These are phyloP conservation scores for Saccharomyces uvarum DNA, from an alignment of 1,139 yeast species.

Conservation along the genomic window DNA sequence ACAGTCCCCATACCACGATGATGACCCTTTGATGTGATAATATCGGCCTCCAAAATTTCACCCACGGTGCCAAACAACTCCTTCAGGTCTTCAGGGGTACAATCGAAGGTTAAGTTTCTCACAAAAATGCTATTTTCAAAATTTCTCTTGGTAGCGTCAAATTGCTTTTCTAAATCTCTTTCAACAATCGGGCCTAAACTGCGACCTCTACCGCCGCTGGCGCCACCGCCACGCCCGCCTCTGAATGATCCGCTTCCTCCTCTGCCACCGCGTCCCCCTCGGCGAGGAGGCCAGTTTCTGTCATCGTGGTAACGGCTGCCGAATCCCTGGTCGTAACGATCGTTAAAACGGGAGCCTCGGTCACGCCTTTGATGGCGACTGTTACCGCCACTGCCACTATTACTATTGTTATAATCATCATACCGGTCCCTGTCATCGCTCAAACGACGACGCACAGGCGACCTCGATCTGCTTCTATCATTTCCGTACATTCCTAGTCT, in stretches of 20 bases:
- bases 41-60: conserved; percentile 70
- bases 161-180: conserved; percentile 11
- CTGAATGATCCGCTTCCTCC: conserved; percentile 14
- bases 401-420: conserved; percentile 12
- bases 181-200: conserved; percentile 12
- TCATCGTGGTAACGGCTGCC: conserved; percentile 1
- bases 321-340: conserved; percentile 12
- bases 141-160: conserved; percentile 44
- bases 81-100: conserved; percentile 49
- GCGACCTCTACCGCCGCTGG: conserved; percentile 23
- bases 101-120: conserved; percentile 60
- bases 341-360: conserved; percentile 13
- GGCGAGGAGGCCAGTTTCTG: conserved; percentile 4
- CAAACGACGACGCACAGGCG: conserved; percentile 21
- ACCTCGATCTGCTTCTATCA: conserved; percentile 24
- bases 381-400: conserved; percentile 24
- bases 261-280: conserved; percentile 28
- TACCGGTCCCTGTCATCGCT: conserved; percentile 14
- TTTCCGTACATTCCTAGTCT: conserved; percentile 5
- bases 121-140: conserved; percentile 59
- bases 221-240: conserved; percentile 30
- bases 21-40: conserved; percentile 69
- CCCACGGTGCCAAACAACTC: conserved; percentile 54
- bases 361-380: conserved; percentile 14
- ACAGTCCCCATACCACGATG: conserved; percentile 87